A percentile compares a stretch with the other conserved stretches of the same genome.
phyloP scores from a whole-genome alignment of 2,329 filamentous ascomycete species.

The Clathrospora elynae region DNA sequence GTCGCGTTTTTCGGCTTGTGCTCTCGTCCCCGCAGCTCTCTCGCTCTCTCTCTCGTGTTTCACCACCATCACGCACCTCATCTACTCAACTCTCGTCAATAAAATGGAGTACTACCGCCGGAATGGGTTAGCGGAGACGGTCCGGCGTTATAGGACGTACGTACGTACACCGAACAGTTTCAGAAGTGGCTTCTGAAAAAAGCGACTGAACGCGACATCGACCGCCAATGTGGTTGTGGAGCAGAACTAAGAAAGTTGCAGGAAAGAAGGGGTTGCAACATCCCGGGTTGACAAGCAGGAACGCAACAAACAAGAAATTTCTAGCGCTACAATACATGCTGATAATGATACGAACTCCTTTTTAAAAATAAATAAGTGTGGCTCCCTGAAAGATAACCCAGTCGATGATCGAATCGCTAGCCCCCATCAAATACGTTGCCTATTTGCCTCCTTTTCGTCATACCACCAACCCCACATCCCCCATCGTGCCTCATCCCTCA shows the following conservation, averaged over 20 bases:
- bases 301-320: too few species aligned
- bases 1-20: not conserved
- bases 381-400: too few species aligned
- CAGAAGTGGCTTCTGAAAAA: constrained; percentile 23
- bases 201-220: constrained; percentile 17
- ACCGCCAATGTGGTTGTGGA: constrained; percentile 10
- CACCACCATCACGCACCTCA: too few species aligned
- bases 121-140: constrained; percentile 24
- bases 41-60: not conserved
- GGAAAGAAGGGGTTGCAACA: too few species aligned
- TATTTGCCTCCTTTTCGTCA: not conserved
- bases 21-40: not conserved
- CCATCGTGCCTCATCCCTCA: constrained; percentile 15
- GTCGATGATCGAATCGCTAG: too few species aligned
- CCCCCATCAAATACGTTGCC: not conserved
- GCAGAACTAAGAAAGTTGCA: constrained; percentile 11
- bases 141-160: constrained; percentile 23
- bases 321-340: too few species aligned
- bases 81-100: not conserved
- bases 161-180: constrained; percentile 15
- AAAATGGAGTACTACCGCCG: constrained; percentile 22
- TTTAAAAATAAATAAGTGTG: not conserved
- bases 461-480: not conserved
- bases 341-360: not conserved
- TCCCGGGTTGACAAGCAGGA: too few species aligned